Base-by-base conservation (phyloP, 352 stramenopile genomes). In the Pythium catenulatum region DNA sequence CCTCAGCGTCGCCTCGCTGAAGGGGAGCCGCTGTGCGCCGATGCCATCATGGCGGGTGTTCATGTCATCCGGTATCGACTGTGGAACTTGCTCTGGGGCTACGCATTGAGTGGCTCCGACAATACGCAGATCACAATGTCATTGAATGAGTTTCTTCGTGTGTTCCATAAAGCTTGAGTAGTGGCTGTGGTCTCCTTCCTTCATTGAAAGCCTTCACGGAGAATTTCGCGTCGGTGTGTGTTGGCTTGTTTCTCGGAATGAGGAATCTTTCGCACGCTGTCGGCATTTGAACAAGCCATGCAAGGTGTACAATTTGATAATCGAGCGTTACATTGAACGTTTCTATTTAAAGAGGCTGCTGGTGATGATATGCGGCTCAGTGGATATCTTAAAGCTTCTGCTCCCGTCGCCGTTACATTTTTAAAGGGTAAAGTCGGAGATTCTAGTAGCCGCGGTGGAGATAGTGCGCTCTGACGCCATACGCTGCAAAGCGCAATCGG, bases 281-380 rank as follows among this genome's bases (percentile, higher is more conserved):
- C 27, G 13, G 48, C 72, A 17, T 87, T 68, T 32, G 21, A 87
- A 87, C 65, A 87, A 83, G 32, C 81, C 81, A 17, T 72, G 72
- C 32, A 73, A 87, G 39, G 81, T 83, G 30, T 87, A 70, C 63
- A 75, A 87, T 50, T 39, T 73, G 13, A 50, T 7, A 0, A 78
- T 87, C 61, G 83, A 87, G 72, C 75, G 43, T n/a, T 86, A 46
- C 70, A 79, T 43, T 1, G 46, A 45, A 8, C 50, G 68, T 7
- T 66, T 45, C 25, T 68, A 85, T 41, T 80, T 85, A 68, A 80
- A 66, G 9, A 54, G 68, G 27, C 63, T 84, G 9, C 63, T 84
- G 1, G 32, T 25, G 30, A 85, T 59, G n/a, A 54, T 84, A 41
- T 84, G 63, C 32, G 79, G 80, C 32, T 56, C 80, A 0, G 58